Percentiles rank a stretch among this genome's conserved stretches.
Evolutionary conservation across 225 moss, liverwort and hornwort species (phyloP).

Genomic region (Pseudisothecium myosuroides): DNA sequence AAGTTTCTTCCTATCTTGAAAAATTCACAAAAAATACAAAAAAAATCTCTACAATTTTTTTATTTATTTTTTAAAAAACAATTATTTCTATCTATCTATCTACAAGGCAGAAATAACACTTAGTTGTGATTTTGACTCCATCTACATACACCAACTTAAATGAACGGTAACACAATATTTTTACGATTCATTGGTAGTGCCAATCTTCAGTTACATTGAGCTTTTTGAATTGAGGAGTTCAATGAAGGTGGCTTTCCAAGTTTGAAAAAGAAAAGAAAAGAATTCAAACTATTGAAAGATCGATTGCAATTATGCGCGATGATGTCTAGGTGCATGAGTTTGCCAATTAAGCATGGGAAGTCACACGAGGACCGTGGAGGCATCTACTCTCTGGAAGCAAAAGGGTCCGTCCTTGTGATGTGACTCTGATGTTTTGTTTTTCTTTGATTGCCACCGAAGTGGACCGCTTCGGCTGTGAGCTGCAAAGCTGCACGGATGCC

Average conservation of each 20-base stretch:
- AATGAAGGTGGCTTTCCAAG: neutral
- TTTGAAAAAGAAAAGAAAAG: no score
- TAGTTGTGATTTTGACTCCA: neutral
- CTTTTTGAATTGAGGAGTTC: neutral
- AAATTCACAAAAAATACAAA: neutral
- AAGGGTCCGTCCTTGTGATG: neutral
- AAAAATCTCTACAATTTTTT: neutral
- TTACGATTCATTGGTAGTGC: neutral
- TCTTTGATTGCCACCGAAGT: neutral
- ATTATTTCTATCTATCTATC: neutral
- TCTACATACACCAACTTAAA: no score
- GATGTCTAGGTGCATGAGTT: neutral
- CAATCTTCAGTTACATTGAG: no score
- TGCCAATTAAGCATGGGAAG: neutral
- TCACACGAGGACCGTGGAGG: neutral
- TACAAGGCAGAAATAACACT: neutral
- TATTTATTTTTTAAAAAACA: neutral
- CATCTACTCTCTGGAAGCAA: neutral
- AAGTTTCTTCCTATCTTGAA: rapidly evolving
- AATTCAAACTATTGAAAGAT: neutral
- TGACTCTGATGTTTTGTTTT: no score
- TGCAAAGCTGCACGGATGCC: neutral
- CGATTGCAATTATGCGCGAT: no score
- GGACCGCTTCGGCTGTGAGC: neutral
- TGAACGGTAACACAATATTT: no score